Conservation (phyloP, 805 yeast genomes). For the Schwanniomyces yamadae region DNA sequence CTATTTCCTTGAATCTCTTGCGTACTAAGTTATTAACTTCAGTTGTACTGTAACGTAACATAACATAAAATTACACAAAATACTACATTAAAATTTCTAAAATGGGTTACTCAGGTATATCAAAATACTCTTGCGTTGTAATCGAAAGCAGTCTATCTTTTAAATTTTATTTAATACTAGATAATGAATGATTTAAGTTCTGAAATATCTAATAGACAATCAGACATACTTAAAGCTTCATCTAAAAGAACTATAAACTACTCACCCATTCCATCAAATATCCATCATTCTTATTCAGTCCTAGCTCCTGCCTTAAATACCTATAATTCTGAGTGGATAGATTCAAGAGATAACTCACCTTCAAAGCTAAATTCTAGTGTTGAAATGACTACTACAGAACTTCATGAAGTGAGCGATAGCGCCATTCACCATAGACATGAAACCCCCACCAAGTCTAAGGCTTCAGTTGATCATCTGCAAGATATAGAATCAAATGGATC, state of each 20-base stretch:
- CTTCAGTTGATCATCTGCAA: constrained; percentile 5
- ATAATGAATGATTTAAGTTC: constrained; percentile 8
- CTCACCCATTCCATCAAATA: constrained; percentile 1
- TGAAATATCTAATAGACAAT: constrained; percentile 2
- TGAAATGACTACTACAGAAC: constrained; percentile 14
- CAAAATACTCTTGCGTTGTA: too few relatives aligned
- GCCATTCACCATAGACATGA: constrained; percentile 12
- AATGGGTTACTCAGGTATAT: too few relatives aligned
- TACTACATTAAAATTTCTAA: too few relatives aligned
- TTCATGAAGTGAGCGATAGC: constrained; percentile 10
- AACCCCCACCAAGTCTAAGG: constrained; percentile 11
- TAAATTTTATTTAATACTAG: constrained; percentile 1
- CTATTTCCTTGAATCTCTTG: not conserved
- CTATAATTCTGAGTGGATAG: constrained; percentile 28
- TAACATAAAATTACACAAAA: constrained; percentile 4
- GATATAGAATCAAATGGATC: constrained; percentile 7
- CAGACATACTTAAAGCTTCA: not conserved
- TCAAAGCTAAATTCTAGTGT: constrained; percentile 9
- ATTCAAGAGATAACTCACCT: constrained; percentile 15
- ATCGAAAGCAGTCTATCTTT: too few relatives aligned
- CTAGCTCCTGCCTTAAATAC: constrained; percentile 9
- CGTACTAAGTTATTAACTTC: not conserved
- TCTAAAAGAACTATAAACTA: constrained; percentile 1
- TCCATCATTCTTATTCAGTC: constrained; percentile 2
- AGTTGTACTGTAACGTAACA: constrained; percentile 1